Evolutionary conservation across 2,329 filamentous ascomycete genomes (phyloP).

Genomic region (Fusarium duplospermum): DNA sequence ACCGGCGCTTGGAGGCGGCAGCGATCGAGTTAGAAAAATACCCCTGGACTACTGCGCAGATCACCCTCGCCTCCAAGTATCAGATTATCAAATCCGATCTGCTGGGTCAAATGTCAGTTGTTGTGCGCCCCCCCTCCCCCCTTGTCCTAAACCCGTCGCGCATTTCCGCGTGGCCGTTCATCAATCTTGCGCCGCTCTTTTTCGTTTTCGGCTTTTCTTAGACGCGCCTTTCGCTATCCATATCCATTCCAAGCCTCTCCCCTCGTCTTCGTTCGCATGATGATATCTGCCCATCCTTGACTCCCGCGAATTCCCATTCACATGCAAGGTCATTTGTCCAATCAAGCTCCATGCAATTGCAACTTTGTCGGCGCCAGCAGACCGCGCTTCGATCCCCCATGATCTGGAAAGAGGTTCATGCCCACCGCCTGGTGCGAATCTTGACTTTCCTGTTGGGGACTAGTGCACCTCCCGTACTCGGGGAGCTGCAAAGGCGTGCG

Average conservation of each 20-base stretch:
- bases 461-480: conserved; percentile 7
- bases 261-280: conserved; percentile 15
- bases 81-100: conserved; percentile 37
- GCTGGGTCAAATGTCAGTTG: conserved; percentile 9
- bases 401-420: not conserved
- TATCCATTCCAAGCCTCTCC: conserved; percentile 17
- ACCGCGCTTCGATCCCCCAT: not conserved
- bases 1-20: conserved; percentile 20
- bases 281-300: not conserved
- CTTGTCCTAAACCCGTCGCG: conserved; percentile 12
- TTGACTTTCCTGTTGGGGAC: not conserved
- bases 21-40: conserved; percentile 27
- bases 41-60: conserved; percentile 17
- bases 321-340: conserved; percentile 8
- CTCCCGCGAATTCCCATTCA: not conserved
- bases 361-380: not conserved
- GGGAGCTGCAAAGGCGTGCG: not conserved
- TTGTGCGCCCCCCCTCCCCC: conserved; percentile 1
- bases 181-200: conserved; percentile 32
- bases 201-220: conserved; percentile 37
- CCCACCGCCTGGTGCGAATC: not conserved
- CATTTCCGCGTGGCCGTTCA: conserved; percentile 22
- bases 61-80: conserved; percentile 26
- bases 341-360: conserved; percentile 21
- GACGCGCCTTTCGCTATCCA: not conserved